Conservation (phyloP, 768 basidiomycete species). For the Termitomyces bulborhizus region DNA sequence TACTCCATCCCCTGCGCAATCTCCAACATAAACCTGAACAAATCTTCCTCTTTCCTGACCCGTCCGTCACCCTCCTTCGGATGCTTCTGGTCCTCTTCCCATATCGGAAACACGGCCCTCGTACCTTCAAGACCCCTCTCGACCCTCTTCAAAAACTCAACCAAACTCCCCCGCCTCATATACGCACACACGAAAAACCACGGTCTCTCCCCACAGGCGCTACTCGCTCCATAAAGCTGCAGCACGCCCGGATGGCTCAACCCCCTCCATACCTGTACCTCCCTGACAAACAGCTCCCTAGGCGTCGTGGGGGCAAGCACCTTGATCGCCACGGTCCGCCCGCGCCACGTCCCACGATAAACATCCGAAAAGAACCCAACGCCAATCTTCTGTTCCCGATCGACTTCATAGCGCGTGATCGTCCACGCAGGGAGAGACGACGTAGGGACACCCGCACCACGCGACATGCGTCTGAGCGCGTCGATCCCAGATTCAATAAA, state of each 20-base stretch:
- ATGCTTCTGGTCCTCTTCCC: neutral
- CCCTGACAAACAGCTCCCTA: conserved; percentile 57
- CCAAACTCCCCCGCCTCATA: conserved; percentile 57
- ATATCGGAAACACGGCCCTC: conserved; percentile 4
- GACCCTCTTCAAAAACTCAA: conserved; percentile 45
- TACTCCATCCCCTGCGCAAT: conserved; percentile 81
- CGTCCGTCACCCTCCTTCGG: neutral
- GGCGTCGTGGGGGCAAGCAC: conserved; percentile 59
- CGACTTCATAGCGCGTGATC: conserved; percentile 75
- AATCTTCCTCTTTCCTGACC: conserved; percentile 24
- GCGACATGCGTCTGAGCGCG: conserved; percentile 50
- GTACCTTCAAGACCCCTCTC: conserved; percentile 8
- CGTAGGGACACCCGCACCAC: conserved; percentile 10
- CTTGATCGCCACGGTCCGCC: conserved; percentile 64
- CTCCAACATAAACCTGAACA: conserved; percentile 61
- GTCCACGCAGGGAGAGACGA: conserved; percentile 63
- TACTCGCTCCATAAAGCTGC: conserved; percentile 73
- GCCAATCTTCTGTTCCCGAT: conserved; percentile 62
- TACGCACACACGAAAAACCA: conserved; percentile 82
- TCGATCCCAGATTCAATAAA: conserved; percentile 73
- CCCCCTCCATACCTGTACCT: conserved; percentile 67
- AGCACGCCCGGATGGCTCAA: conserved; percentile 68
- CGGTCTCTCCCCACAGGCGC: conserved; percentile 59
- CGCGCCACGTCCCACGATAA: conserved; percentile 70
- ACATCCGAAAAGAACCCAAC: conserved; percentile 74